Base-by-base conservation (phyloP, 805 yeast species). In the Metschnikowia borealis region DNA sequence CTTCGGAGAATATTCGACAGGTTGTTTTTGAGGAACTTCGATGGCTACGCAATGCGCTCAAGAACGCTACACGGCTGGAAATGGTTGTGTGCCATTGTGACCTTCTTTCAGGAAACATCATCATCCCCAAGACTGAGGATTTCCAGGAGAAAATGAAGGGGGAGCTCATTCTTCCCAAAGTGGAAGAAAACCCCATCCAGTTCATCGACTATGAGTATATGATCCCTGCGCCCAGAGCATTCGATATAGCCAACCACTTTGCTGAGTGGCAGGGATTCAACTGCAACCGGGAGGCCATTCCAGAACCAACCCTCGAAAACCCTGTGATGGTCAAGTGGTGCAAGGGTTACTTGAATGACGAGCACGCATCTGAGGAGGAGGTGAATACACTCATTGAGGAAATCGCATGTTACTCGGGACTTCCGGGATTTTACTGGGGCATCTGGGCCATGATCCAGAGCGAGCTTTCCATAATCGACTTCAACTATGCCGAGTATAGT, bases 361-460 rank as follows among this genome's bases (percentile, higher is more conserved):
- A 57, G 5, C 48, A 64, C 34, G 69, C 71, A 2, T 32, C 62
- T 11, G 46, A 49, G 1, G 66, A 62, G 7, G 62, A 69, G 21
- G 67, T 84, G 5, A 73, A 73, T 47, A 54, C 52, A 0, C 66
- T 85, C 31, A 77, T 85, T 18, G 64, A 69, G 11, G 91, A 86
- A 62, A 75, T 87, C 20, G 65, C 70, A 13, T 63, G 75, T 3
- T 85, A 79, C 70, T 87, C 84, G 70, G 94, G 94, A 0, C 67
- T 86, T 67, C 94, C 94, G 0, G 94, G 92, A 0, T 84, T 86
- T 60, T 86, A 84, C 63, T 86, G 94, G 94, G 91, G 92, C 1
- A 76, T 87, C 8, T 86, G 94, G 94, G 82, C 90, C 2, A 84
- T 83, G 52, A 86, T 87, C 47, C 94, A 86, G 65, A 75, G 85